Evolutionary conservation across 805 yeast species (phyloP).

Genomic region (Yarrowia hollandica): DNA sequence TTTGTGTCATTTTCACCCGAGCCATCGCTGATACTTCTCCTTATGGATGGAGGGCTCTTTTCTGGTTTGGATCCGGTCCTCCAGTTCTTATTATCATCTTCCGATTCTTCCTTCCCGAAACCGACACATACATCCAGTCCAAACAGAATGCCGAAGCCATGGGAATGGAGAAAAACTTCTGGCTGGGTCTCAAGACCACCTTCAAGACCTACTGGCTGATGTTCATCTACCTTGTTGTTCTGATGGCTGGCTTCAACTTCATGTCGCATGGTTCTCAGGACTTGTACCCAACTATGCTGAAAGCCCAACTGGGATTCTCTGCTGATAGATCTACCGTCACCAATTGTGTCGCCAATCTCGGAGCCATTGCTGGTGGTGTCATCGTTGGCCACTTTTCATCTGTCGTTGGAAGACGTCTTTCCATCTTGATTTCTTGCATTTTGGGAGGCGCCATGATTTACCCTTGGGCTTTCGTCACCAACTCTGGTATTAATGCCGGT

Average conservation of each 20-base stretch:
- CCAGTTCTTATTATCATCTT: conserved; percentile 60
- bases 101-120: conserved; percentile 62
- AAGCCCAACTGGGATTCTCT: conserved; percentile 41
- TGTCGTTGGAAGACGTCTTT: background rate
- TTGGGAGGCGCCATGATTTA: conserved; percentile 10
- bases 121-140: conserved; percentile 49
- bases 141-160: conserved; percentile 9
- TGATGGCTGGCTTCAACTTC: conserved; percentile 70
- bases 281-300: conserved; percentile 63
- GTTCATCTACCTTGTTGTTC: conserved; percentile 54
- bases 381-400: background rate
- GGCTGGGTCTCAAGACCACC: conserved; percentile 28
- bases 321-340: conserved; percentile 6
- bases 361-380: conserved; percentile 8
- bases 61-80: conserved; percentile 71
- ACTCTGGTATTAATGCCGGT: conserved; percentile 39
- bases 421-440: conserved; percentile 1
- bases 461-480: conserved; percentile 4
- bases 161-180: background rate
- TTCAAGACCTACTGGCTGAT: conserved; percentile 58
- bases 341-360: conserved; percentile 12
- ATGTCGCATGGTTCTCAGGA: conserved; percentile 75
- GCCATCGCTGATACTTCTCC: conserved; percentile 43
- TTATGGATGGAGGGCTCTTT: conserved; percentile 68
- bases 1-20: conserved; percentile 4